A percentile compares a stretch with the other conserved stretches of the same genome.
Conservation (phyloP, 305 asterid species). For the Fraxinus latifolia region DNA sequence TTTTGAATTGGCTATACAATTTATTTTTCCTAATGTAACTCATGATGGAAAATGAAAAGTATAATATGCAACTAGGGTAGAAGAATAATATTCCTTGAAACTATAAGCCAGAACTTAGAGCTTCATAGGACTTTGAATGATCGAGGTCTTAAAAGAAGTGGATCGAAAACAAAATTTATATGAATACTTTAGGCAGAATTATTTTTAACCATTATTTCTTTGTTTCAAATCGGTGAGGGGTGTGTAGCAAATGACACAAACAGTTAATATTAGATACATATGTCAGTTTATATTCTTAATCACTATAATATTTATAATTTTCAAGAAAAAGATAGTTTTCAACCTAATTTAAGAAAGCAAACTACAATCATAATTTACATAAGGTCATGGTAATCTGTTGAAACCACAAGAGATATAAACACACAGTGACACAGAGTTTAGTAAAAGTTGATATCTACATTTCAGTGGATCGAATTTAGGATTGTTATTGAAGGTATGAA, state of each 20-base stretch:
- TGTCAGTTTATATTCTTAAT: neutral
- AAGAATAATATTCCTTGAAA: neutral
- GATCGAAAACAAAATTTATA: neutral
- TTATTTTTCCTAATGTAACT: neutral
- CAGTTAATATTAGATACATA: no score
- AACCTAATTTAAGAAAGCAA: neutral
- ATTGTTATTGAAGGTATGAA: neutral
- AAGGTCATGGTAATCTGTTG: neutral
- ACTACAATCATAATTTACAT: no score
- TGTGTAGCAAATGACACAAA: neutral
- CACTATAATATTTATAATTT: neutral
- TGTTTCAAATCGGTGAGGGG: neutral
- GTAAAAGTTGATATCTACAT: neutral
- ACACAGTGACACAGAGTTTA: neutral
- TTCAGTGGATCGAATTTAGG: neutral
- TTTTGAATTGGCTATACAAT: neutral
- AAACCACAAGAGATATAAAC: neutral
- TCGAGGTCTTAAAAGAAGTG: neutral
- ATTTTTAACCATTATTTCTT: neutral
- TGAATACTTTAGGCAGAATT: neutral
- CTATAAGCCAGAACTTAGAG: neutral
- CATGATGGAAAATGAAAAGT: neutral
- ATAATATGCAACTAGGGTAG: neutral
- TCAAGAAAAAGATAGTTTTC: neutral
- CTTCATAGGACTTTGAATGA: neutral